A percentile compares a stretch with the other conserved stretches of the same genome.
phyloP scores from a whole-genome alignment of 257 asterid genomes.

The Solanum lycopersicoides region DNA sequence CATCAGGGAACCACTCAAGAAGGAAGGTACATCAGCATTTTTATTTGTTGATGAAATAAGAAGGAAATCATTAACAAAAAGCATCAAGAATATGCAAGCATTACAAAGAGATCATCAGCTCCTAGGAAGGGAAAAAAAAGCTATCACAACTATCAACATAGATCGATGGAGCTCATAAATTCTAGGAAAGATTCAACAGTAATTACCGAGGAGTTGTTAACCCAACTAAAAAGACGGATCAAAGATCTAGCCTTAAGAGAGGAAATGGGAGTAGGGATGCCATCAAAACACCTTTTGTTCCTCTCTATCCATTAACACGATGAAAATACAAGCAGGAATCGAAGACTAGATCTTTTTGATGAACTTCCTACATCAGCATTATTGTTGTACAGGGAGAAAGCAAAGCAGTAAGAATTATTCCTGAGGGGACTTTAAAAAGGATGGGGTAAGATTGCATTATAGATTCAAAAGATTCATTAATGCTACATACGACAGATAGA shows the following conservation, averaged over 20 bases:
- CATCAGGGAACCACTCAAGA: conserved; percentile 8
- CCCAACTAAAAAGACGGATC: background rate
- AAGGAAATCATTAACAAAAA: background rate
- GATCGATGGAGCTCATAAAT: background rate
- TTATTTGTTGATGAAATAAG: background rate
- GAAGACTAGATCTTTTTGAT: background rate
- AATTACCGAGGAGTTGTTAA: background rate
- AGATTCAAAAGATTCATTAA: background rate
- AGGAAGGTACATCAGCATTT: background rate
- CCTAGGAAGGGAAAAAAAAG: background rate
- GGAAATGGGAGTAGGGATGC: background rate
- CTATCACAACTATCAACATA: background rate
- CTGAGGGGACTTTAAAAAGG: background rate
- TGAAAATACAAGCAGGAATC: background rate
- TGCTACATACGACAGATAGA: background rate
- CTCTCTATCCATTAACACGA: background rate
- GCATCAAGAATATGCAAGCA: background rate
- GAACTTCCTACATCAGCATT: background rate
- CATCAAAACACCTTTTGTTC: background rate
- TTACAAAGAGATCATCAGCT: background rate
- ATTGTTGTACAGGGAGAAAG: background rate
- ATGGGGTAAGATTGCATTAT: background rate
- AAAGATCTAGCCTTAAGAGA: background rate
- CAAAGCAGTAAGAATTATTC: background rate
- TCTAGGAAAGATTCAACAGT: background rate